Conservation (phyloP, 2,329 filamentous ascomycete species). For the Colletotrichum echinochloae region DNA sequence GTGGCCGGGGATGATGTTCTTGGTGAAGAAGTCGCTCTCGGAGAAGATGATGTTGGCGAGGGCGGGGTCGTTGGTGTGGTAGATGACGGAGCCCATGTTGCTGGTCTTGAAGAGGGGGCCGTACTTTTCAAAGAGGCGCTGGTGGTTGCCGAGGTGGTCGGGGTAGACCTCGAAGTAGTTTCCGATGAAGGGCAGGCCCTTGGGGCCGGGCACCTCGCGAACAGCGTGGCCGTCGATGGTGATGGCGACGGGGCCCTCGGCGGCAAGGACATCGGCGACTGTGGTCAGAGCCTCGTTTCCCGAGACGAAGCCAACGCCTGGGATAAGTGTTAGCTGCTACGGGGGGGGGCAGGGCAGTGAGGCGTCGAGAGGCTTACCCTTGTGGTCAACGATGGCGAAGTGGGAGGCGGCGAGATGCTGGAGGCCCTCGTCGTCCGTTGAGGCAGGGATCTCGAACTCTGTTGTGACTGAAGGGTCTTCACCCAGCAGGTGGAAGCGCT, state of each 20-base stretch:
- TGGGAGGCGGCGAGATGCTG: slow-evolving; percentile 55
- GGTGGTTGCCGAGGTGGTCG: slow-evolving; percentile 68
- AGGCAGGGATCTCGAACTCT: slow-evolving; percentile 52
- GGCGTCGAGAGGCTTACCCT: slow-evolving; percentile 46
- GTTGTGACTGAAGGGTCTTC: slow-evolving; percentile 52
- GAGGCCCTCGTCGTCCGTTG: slow-evolving; percentile 52
- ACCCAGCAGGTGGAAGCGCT: slow-evolving; percentile 57
- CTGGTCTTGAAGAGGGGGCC: slow-evolving; percentile 64
- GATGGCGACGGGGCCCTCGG: slow-evolving; percentile 53
- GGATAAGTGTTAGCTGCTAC: background rate
- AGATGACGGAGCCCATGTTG: slow-evolving; percentile 62
- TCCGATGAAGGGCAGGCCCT: slow-evolving; percentile 61
- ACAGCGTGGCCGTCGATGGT: slow-evolving; percentile 63
- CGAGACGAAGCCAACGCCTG: slow-evolving; percentile 54
- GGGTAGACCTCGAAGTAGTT: slow-evolving; percentile 68
- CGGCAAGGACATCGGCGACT: slow-evolving; percentile 51
- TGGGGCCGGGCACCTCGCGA: slow-evolving; percentile 63
- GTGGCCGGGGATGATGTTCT: slow-evolving; percentile 63
- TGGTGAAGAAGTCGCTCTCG: slow-evolving; percentile 66
- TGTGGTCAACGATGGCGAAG: slow-evolving; percentile 57
- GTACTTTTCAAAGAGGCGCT: slow-evolving; percentile 65
- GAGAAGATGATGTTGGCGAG: slow-evolving; percentile 59
- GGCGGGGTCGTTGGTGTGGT: slow-evolving; percentile 63
- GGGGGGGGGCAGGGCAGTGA: background rate
- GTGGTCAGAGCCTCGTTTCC: slow-evolving; percentile 49